Evolutionary conservation across 2,329 filamentous ascomycete genomes (phyloP), one percentile per base, ranked within the genome.

Genomic region (Aspergillus alliaceus): DNA sequence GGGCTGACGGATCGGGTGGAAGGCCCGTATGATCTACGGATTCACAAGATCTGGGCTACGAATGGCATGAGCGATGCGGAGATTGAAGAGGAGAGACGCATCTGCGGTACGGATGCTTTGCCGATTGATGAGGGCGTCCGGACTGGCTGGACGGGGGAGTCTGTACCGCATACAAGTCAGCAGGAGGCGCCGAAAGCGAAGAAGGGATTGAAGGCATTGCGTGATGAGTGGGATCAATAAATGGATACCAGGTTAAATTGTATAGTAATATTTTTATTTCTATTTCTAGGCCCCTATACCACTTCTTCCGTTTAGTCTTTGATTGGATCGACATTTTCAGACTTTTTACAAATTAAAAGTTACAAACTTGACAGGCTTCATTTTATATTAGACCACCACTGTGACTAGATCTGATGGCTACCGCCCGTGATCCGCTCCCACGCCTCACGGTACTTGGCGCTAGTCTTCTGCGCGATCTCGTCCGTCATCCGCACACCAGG

Each of bases 21-120:
- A 6, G 95, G 93, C 0, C 90, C 91, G 1, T 99, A 93, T 75
- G 90, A 96, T 73, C 79, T 99, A 37, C 89, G 86, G 59, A 88
- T 99, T 53, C 89, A 93, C 69, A 85, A 86, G 59, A 86, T 97
- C 18, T 99, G 93, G 91, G 93, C 93, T 0, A 96, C 93, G 1
- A 97, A 97, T 71, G 79, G 85, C n/a, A 72, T 74, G 65, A 72
- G 70, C 20, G 74, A 70, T 64, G 70, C 62, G 18, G 75, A 77
- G 53, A 63, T 74, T 49, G 73, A 75, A 35, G 75, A 77, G 54
- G 75, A 77, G 60, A 68, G 66, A 32, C 66, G 66, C 18, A 76
- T 77, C 46, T 78, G 75, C 51, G 75, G 75, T 32, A 58, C 64
- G 1, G 67, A 76, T 64, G 74, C 75, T 8, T 61, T 77, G 56